phyloP scores from a whole-genome alignment of 2,329 filamentous ascomycete genomes.

The Venturia carpophila region DNA sequence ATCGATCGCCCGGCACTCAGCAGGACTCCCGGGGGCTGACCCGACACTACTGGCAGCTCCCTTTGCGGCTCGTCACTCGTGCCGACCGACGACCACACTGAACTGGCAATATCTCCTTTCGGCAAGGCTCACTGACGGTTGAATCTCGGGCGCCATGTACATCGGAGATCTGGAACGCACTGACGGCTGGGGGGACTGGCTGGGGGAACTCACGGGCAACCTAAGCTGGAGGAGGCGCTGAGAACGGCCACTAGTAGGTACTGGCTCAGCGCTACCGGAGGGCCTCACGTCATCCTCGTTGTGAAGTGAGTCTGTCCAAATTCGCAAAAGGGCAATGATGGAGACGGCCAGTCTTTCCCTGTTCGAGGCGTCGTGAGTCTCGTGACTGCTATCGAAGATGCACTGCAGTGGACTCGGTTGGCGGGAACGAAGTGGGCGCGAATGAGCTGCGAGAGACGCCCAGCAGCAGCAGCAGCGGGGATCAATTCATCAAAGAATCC shows the following conservation, averaged over 20 bases:
- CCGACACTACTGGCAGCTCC: background rate
- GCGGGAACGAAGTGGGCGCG: background rate
- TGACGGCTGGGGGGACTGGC: background rate
- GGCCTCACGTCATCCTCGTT: too few species aligned
- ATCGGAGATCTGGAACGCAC: too few species aligned
- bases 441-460: background rate
- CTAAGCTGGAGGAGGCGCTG: too few species aligned
- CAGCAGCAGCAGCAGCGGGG: too few species aligned
- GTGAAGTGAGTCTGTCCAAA: too few species aligned
- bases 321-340: too few species aligned
- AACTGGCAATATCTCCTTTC: background rate
- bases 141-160: background rate
- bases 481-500: too few species aligned
- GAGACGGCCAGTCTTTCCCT: background rate
- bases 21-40: too few species aligned
- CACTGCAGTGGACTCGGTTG: too few species aligned
- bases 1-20: background rate
- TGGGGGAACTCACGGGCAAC: background rate
- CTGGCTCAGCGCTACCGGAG: too few species aligned
- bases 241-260: too few species aligned
- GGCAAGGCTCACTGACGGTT: background rate
- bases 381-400: background rate
- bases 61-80: conserved; percentile 2
- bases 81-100: background rate
- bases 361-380: background rate